A percentile compares a stretch with the other conserved stretches of the same genome.
Evolutionary conservation across 1,284 basidiomycete genomes (phyloP).

Genomic region (Ustilago curta): DNA sequence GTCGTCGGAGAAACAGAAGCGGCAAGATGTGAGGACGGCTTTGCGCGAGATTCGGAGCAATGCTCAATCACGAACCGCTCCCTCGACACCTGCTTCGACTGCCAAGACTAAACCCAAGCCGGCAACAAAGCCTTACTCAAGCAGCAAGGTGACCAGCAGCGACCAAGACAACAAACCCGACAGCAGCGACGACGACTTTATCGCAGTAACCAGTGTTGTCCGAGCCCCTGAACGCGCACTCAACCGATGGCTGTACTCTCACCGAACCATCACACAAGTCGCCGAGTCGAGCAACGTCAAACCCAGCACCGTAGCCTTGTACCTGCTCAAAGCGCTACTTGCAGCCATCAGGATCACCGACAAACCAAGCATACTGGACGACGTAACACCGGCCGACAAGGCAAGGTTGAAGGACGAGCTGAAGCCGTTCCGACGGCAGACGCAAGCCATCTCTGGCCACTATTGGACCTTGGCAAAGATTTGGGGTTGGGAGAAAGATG

Average conservation of each 20-base stretch:
- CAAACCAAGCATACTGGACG: slow-evolving; percentile 9
- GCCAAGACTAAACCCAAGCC: background rate
- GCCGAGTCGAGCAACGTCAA: slow-evolving; percentile 29
- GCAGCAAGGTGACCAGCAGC: background rate
- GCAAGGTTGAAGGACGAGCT: slow-evolving; percentile 16
- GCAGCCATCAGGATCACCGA: slow-evolving; percentile 6
- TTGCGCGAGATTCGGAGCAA: slow-evolving; percentile 24
- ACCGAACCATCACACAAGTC: slow-evolving; percentile 17
- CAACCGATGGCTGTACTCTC: slow-evolving; percentile 31
- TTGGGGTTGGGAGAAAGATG: slow-evolving; percentile 23
- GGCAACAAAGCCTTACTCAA: background rate
- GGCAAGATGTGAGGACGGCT: slow-evolving; percentile 5
- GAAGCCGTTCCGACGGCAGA: background rate
- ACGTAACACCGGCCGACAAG: slow-evolving; percentile 11
- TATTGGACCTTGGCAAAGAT: slow-evolving; percentile 17
- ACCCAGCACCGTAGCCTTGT: slow-evolving; percentile 21
- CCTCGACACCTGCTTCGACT: background rate
- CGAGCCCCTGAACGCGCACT: slow-evolving; percentile 38
- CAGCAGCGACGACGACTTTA: slow-evolving; percentile 18
- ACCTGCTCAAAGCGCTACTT: slow-evolving; percentile 27
- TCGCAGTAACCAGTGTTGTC: slow-evolving; percentile 17
- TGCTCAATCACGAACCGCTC: background rate
- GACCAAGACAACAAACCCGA: too few species aligned
- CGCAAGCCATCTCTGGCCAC: background rate
- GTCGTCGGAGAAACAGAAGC: slow-evolving; percentile 10